Base-by-base conservation (phyloP, 2,329 filamentous ascomycete species). In the Ophiostoma montium region DNA sequence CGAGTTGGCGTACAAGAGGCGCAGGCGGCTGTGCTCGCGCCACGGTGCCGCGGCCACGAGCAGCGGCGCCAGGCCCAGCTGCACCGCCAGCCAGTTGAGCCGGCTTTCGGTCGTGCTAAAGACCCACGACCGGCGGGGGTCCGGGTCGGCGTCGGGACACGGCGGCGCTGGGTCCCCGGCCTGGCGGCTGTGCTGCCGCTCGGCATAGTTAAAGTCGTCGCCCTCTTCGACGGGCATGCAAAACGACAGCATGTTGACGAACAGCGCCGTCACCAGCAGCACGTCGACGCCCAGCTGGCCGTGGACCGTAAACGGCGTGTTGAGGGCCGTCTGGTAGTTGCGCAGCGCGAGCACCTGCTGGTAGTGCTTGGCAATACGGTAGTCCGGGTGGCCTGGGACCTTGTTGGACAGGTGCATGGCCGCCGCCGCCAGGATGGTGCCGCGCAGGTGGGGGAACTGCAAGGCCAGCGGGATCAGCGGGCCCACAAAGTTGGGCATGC, bases 171-270 rank as follows among this genome's bases (percentile, higher is more conserved):
- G 21, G 18, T n/a, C n/a, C n/a, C 50, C 33, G 15, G 23, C 23
- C 39, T 18, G 13, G 23, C 35, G 30, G 12, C 45, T 43, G 35
- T 48, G 4, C 5, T 41, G 19, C 38, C 38, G 27, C 19, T 15
- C 13, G 6, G 13, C 9, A 8, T 15, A 41, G 6, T 12, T 1
- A 8, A 23, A 41, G 6, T 12, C 1, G 33, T 53, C 54, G 19
- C 43, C 44, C 15, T 52, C 50, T 18, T 58, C 56, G 2, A 48
- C 19, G 5, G 57, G 56, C 46, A 59, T 46, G 12, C 52, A 46
- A 42, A 58, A 57, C 32, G 56, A 31, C 27, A 59, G 49, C 51
- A 56, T 50, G 53, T 57, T 59, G 43, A 57, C 53, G 18, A 57
- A 46, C 53, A 57, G 55, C 39, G 56, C 54, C 2, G 55, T 57